These are phyloP conservation scores for Suillus subalutaceus DNA, from an alignment of 768 basidiomycete genomes.

Conservation along the genomic window DNA sequence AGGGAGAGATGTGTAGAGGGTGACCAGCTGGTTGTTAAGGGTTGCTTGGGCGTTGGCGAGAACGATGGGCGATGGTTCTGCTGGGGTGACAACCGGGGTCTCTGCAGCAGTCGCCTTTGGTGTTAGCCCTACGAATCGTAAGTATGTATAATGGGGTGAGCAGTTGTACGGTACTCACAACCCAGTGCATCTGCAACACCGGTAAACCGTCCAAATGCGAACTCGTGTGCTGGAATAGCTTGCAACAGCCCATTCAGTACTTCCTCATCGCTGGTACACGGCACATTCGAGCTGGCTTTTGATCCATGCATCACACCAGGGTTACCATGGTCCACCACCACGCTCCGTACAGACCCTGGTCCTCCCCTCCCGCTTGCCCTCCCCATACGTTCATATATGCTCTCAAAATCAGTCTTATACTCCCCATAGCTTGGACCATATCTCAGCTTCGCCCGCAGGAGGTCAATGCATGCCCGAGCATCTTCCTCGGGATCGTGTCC, in stretches of 20 bases:
- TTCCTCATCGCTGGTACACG: conserved; percentile 78
- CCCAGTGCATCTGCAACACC: conserved; percentile 78
- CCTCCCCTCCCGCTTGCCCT: conserved; percentile 49
- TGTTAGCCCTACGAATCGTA: conserved; percentile 55
- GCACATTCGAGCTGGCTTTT: conserved; percentile 77
- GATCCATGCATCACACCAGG: conserved; percentile 82
- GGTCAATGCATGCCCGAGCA: conserved; percentile 83
- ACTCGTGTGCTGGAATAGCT: conserved; percentile 67
- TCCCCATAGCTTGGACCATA: conserved; percentile 83
- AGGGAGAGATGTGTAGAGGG: conserved; percentile 71
- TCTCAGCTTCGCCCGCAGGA: conserved; percentile 80
- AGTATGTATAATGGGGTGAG: not conserved
- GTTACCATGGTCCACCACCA: conserved; percentile 86
- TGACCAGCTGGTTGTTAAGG: conserved; percentile 63
- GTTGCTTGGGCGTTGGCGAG: conserved; percentile 43
- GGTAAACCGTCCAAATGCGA: conserved; percentile 84
- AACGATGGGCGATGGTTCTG: conserved; percentile 38
- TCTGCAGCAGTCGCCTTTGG: conserved; percentile 50
- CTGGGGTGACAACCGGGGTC: conserved; percentile 21
- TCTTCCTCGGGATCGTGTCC: conserved; percentile 97
- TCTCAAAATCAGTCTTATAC: conserved; percentile 82
- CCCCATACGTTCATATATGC: conserved; percentile 84
- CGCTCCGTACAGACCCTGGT: conserved; percentile 50
- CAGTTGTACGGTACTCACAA: conserved; percentile 53
- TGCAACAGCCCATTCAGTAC: conserved; percentile 71